These are phyloP conservation scores for Podochytrium sp. DNA, from an alignment of 192 early-diverging fungal genomes.

Conservation along the genomic window DNA sequence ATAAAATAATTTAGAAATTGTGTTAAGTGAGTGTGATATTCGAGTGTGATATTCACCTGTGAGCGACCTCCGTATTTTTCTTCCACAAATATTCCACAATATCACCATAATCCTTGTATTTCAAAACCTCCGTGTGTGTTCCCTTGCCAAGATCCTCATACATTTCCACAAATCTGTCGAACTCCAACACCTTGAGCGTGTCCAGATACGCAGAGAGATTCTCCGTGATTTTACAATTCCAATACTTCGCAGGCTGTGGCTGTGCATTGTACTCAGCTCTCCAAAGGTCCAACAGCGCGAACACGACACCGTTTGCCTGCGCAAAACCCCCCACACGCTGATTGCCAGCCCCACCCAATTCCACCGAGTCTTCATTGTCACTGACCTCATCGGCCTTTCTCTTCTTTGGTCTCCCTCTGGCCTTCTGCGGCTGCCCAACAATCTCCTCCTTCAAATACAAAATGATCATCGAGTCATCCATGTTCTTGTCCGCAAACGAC, in stretches of 20 bases:
- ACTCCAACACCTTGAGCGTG: neutral
- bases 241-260: neutral
- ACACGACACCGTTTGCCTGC: neutral
- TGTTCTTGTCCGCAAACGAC: neutral
- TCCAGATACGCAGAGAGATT: neutral
- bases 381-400: neutral
- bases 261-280: neutral
- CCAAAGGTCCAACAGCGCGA: neutral
- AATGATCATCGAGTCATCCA: neutral
- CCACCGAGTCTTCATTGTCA: neutral
- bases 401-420: neutral
- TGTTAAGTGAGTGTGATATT: too few species aligned
- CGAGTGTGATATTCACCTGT: too few species aligned
- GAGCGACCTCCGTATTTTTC: neutral
- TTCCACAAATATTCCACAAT: neutral
- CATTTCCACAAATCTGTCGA: neutral
- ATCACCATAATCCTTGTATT: neutral
- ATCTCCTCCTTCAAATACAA: slow-evolving; percentile 1
- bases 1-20: neutral
- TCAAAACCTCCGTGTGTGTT: neutral
- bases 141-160: slow-evolving; percentile 12
- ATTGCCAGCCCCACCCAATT: neutral
- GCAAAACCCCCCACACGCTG: neutral
- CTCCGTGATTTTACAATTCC: slow-evolving; percentile 4
- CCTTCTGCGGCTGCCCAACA: neutral